Base-by-base conservation (phyloP, 176 grass and related monocot species). In the Hordeum marinum region DNA sequence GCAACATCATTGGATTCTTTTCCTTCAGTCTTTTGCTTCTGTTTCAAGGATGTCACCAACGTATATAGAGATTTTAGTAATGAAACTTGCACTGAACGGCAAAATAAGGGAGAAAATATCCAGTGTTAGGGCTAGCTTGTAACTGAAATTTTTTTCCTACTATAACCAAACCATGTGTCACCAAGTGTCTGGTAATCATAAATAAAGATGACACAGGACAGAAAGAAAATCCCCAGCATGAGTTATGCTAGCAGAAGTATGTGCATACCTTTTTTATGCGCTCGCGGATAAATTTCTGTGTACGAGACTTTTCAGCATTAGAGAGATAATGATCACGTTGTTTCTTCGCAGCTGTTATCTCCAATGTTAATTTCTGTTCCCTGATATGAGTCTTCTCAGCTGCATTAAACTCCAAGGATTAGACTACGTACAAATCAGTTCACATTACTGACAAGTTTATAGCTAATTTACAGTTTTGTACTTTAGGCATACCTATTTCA, bases 291-390 rank as follows among this genome's bases (percentile, higher is more conserved):
- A 78, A 72, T 85, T 89, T 94, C 80, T 89, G 40, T 32, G 84
- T 60, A 42, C 29, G 77, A 61, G 91, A 94, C 39, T 95, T 87
- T 72, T 94, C 90, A 60, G 87, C 78, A 72, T 98, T 98, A 41
- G 91, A 92, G 66, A 98, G 77, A 69, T 98, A 95, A 52, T 94
- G 91, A 20, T 98, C 96, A 4, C 96, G 85, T 48, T 95, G 93
- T 92, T 91, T 95, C 89, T 98, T 98, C 68, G 91, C 93, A 67
- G 93, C 86, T 80, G 96, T 90, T 91, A 98, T 90, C 84, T 95
- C 96, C 90, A 98, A 72, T 29, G 81, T 90, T 80, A 98, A 41
- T 89, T 98, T 98, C 78, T 98, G 87, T 80, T 98, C 91, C 61
- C 90, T 84, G 67, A 94, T 84, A 41, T 87, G 87, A 75, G 87